These are phyloP conservation scores for Arxiozyma telluris DNA, from an alignment of 1,139 yeast genomes.

Conservation along the genomic window DNA sequence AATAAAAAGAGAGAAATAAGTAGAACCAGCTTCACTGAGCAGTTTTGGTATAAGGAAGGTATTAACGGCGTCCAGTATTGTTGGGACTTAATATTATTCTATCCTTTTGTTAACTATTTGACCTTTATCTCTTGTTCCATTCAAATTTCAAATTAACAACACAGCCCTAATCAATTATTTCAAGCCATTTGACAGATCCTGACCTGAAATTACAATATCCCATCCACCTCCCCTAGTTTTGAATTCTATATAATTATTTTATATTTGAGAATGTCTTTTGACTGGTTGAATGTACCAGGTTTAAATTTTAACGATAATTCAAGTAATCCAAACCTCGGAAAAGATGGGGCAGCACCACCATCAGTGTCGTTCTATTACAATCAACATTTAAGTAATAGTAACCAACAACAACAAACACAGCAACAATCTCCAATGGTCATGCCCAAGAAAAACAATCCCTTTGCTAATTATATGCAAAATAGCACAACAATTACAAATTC, in stretches of 20 bases:
- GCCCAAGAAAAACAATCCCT: constrained; percentile 3
- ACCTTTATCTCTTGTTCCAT: too few species aligned
- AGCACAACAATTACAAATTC: background rate
- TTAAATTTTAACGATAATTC: constrained; percentile 8
- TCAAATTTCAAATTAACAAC: background rate
- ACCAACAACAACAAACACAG: background rate
- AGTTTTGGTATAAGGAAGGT: too few species aligned
- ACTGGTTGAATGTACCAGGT: constrained; percentile 30
- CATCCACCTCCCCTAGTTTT: background rate
- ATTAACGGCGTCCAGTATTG: background rate
- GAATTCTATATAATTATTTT: too few species aligned
- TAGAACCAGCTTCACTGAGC: background rate
- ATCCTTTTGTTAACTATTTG: background rate
- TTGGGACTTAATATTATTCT: too few species aligned
- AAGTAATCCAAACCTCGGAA: constrained; percentile 9
- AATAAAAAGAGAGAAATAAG: background rate
- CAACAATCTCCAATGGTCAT: background rate
- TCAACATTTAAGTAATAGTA: background rate
- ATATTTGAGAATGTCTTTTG: constrained; percentile 25
- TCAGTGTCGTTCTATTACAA: constrained; percentile 21
- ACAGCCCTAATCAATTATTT: background rate
- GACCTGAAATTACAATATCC: background rate
- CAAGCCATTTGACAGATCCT: background rate
- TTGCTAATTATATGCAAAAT: background rate
- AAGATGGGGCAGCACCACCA: constrained; percentile 18